Conservation (phyloP, 306 rosid species). For the Castanopsis chinensis region DNA sequence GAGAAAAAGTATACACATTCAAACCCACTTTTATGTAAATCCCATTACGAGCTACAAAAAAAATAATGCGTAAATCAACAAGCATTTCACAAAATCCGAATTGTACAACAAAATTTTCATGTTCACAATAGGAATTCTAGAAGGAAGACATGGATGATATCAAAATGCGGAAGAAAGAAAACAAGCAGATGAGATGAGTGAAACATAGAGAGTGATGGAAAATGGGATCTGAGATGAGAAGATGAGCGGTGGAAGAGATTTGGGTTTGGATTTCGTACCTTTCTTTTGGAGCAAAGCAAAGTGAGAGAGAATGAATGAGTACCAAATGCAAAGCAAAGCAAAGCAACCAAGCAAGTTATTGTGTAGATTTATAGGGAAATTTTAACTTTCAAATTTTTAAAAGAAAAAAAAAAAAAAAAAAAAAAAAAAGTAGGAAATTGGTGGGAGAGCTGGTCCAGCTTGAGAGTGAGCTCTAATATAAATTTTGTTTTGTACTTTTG, state of each 20-base stretch:
- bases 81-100: neutral
- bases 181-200: no score
- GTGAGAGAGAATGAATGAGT: neutral
- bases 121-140: neutral
- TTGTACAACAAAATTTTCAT: neutral
- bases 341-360: neutral
- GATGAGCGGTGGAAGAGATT: neutral
- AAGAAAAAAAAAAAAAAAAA: no score
- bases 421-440: neutral
- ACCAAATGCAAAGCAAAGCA: neutral
- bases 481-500: no score
- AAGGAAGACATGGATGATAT: neutral
- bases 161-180: neutral
- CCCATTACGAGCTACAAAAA: neutral
- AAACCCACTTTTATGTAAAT: neutral
- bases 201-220: neutral
- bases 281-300: neutral
- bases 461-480: no score
- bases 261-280: neutral
- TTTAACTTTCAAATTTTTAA: neutral
- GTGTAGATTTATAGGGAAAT: no score
- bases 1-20: neutral
- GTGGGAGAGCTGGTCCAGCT: neutral
- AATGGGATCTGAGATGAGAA: slow-evolving; percentile 4
- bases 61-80: neutral